These are phyloP conservation scores for Sequoiadendron giganteum DNA, from an alignment of 75 land plant genomes.

Conservation along the genomic window DNA sequence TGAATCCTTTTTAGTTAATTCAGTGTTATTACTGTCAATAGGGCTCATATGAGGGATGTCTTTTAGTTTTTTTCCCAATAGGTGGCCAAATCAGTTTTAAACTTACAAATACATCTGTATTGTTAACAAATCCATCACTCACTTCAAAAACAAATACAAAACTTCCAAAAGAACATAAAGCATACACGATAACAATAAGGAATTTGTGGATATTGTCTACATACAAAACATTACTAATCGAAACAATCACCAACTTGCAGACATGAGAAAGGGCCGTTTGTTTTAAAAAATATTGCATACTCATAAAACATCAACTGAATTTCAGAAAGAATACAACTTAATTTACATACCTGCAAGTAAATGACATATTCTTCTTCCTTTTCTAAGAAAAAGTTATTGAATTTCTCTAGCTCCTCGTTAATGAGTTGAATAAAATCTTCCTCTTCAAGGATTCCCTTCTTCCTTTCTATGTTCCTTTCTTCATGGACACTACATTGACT, in stretches of 20 bases:
- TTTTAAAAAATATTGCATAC: neutral
- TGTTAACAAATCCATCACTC: neutral
- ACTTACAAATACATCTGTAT: neutral
- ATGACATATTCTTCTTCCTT: constrained; percentile 95
- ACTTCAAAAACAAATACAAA: neutral
- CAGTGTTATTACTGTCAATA: neutral
- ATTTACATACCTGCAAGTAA: constrained; percentile 66
- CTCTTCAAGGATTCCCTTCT: constrained; percentile 20
- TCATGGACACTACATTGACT: neutral
- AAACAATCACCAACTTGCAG: neutral
- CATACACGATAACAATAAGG: neutral
- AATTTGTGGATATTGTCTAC: neutral
- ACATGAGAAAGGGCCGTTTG: neutral
- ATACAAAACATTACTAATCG: neutral
- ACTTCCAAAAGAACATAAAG: neutral
- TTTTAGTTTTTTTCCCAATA: neutral
- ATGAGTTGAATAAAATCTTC: constrained; percentile 72
- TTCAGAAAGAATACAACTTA: neutral
- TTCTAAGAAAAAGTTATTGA: constrained; percentile 85
- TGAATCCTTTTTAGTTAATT: neutral
- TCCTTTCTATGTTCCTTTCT: neutral
- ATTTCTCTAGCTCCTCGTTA: constrained; percentile 89
- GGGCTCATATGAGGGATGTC: neutral
- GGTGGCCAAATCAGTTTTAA: neutral
- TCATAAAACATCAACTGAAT: neutral